Percentiles rank a stretch among this genome's conserved stretches.
These are phyloP conservation scores for Marasmius oreades DNA, from an alignment of 1,284 basidiomycete species.

Conservation along the genomic window DNA sequence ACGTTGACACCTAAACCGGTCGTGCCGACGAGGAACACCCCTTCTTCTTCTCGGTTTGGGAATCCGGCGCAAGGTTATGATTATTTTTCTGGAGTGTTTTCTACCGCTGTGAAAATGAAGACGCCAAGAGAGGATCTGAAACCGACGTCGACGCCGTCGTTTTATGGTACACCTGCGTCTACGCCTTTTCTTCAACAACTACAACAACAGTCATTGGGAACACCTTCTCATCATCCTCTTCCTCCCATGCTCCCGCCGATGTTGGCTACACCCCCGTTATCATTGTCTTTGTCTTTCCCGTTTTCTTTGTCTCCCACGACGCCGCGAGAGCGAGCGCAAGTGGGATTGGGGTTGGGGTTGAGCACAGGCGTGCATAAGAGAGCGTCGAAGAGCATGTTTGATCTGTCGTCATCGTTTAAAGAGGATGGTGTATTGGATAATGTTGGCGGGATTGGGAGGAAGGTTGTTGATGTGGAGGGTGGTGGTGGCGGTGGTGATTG, in stretches of 20 bases:
- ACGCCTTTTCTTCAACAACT: background rate
- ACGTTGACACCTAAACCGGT: no score
- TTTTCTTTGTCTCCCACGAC: background rate
- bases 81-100: slow-evolving; percentile 1
- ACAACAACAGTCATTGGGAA: slow-evolving; percentile 8
- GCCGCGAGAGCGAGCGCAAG: background rate
- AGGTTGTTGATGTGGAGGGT: background rate
- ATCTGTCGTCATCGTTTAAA: slow-evolving; percentile 26
- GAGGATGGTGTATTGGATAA: slow-evolving; percentile 22
- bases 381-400: slow-evolving; percentile 51
- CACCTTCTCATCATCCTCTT: background rate
- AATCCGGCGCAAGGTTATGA: background rate
- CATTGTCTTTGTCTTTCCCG: background rate
- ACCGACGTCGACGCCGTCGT: no score
- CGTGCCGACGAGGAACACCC: no score
- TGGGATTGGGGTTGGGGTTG: no score
- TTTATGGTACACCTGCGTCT: background rate
- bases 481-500: background rate
- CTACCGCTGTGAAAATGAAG: background rate
- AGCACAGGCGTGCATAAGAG: slow-evolving; percentile 51
- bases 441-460: background rate
- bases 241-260: background rate
- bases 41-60: no score
- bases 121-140: background rate
- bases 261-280: background rate